Evolutionary conservation across 768 basidiomycete species (phyloP), one percentile per base, ranked within the genome.

Genomic region (Favolaschia claudopus): DNA sequence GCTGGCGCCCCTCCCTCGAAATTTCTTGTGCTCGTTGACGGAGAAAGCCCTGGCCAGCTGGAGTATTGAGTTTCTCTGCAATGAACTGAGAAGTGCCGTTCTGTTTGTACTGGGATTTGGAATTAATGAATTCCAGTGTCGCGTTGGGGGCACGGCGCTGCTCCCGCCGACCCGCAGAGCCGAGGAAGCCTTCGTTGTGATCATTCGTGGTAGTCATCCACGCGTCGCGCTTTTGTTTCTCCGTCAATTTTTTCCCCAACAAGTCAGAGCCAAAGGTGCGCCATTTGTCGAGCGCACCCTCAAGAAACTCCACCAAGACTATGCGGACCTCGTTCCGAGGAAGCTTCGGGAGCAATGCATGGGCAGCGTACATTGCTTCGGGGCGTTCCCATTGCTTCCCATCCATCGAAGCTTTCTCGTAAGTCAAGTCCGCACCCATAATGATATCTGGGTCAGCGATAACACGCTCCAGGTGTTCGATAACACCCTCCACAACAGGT

Each of bases 121-220:
- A 28, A 24, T 59, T 53, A 22, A 59, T 32, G 24, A 47, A 48
- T 17, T 58, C 57, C 13, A 58, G 7, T 1, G 33, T 51, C 7
- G 57, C 42, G n/a, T 43, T 50, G 34, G 57, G 56, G 5, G 49
- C 49, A 5, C 57, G 22, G 10, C 57, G 57, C 36, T 14, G 15
- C 13, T 33, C 57, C 7, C 37, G 28, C 6, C 57, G 49, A 2
- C 28, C 49, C 24, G 51, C 20, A 0, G 57, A 2, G 79, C 52
- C 81, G 76, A 61, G 34, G 13, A 38, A 42, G 1, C 53, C 50
- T 34, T 59, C 58, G 40, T 58, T 57, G 2, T 47, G 33, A 13
- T 54, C 55, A 32, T 61, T 62, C 4, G 60, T 62, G 1, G 55
- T 2, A 2, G 45, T 28, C 49, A 59, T 55, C 33, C 8, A 39